These are phyloP conservation scores for Sporothrix curviconia DNA, from an alignment of 2,329 filamentous ascomycete species.

Conservation along the genomic window DNA sequence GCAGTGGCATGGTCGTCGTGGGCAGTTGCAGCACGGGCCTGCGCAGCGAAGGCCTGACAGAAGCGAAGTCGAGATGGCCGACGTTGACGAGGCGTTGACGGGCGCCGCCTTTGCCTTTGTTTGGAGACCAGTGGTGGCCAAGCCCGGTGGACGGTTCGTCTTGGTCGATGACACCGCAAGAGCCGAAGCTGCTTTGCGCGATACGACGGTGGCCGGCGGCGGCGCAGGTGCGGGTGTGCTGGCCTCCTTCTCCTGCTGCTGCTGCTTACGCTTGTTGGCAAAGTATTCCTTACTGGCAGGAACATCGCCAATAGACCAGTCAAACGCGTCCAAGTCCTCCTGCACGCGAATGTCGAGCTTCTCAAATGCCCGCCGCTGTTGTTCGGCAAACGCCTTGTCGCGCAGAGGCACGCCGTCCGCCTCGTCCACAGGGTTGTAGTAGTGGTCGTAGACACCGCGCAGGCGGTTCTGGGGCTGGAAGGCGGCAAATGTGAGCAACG, in stretches of 20 bases:
- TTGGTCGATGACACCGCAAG: constrained; percentile 37
- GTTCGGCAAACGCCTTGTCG: constrained; percentile 54
- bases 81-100: neutral
- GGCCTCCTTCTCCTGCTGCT: neutral
- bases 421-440: constrained; percentile 58
- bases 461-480: constrained; percentile 53
- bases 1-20: constrained; percentile 7
- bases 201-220: constrained; percentile 44
- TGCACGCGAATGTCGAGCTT: constrained; percentile 62
- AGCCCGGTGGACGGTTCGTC: neutral
- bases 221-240: neutral
- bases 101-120: constrained; percentile 19
- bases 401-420: constrained; percentile 54
- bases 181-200: constrained; percentile 49
- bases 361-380: constrained; percentile 43
- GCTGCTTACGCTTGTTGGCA: constrained; percentile 19
- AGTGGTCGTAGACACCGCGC: constrained; percentile 56
- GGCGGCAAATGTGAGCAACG: constrained; percentile 49
- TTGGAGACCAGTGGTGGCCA: constrained; percentile 16
- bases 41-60: constrained; percentile 16
- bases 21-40: too few species aligned
- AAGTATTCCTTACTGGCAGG: constrained; percentile 38
- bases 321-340: constrained; percentile 56
- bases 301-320: constrained; percentile 54
- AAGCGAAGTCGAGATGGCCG: constrained; percentile 18